Evolutionary conservation across 768 basidiomycete species (phyloP).

Genomic region (Mycena alexandri): DNA sequence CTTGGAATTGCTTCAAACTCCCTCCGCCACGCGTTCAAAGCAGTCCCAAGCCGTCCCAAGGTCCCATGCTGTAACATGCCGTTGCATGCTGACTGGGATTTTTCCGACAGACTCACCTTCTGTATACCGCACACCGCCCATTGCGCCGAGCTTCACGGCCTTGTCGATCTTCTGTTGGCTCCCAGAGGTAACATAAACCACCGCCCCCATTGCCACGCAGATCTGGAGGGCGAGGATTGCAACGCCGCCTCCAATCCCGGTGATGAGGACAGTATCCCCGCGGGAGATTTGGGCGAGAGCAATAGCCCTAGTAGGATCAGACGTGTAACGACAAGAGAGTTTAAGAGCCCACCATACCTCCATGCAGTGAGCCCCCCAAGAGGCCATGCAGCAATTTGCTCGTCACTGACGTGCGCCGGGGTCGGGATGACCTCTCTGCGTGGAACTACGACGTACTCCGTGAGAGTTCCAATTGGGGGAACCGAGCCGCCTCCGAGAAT

Average conservation of each 20-base stretch:
- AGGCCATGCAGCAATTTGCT: conserved; percentile 83
- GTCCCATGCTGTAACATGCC: no score
- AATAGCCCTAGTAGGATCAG: no score
- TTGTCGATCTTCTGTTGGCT: conserved; percentile 75
- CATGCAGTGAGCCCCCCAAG: conserved; percentile 85
- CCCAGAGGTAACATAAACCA: conserved; percentile 87
- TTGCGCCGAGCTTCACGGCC: conserved; percentile 77
- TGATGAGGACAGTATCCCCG: conserved; percentile 68
- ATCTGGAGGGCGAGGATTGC: conserved; percentile 83
- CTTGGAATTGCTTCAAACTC: no score
- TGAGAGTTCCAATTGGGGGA: conserved; percentile 76
- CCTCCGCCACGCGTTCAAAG: no score
- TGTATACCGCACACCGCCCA: conserved; percentile 83
- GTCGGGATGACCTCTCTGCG: conserved; percentile 74
- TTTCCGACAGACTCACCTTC: conserved; percentile 66
- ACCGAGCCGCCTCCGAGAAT: conserved; percentile 71
- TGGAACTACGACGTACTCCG: conserved; percentile 81
- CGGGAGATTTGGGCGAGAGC: background rate
- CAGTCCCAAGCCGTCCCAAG: no score
- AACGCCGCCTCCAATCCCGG: conserved; percentile 88
- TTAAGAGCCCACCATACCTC: conserved; percentile 65
- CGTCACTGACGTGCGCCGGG: conserved; percentile 76
- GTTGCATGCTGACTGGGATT: no score
- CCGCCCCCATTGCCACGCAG: conserved; percentile 79
- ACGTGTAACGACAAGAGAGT: no score